Evolutionary conservation across 2,329 filamentous ascomycete species (phyloP).

Genomic region (Monilinia polystroma): DNA sequence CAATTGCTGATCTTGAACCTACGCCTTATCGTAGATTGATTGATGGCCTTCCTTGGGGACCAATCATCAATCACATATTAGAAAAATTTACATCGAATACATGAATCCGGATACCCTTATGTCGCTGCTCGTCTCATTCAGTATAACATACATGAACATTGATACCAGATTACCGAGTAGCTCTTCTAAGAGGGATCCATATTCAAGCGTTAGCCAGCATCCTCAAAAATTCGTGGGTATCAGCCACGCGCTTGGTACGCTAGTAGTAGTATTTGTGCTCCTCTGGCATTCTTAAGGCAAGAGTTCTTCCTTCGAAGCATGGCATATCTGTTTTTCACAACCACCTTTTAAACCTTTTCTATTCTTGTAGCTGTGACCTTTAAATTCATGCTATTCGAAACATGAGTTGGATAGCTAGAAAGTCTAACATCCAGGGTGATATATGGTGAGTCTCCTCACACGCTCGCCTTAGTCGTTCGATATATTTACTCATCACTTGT

Average conservation of each 20-base stretch:
- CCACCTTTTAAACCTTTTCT: neutral
- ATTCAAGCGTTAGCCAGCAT: neutral
- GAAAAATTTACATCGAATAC: no score
- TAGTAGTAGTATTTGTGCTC: neutral
- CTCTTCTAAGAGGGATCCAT: neutral
- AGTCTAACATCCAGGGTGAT: conserved; percentile 13
- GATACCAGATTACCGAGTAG: neutral
- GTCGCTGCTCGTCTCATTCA: neutral
- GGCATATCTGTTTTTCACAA: neutral
- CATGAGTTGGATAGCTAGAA: conserved; percentile 13
- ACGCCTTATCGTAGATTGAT: neutral
- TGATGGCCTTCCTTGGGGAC: neutral
- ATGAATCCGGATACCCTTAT: neutral
- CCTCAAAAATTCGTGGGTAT: neutral
- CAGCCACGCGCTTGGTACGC: neutral
- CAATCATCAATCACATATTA: neutral
- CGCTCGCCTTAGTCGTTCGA: neutral
- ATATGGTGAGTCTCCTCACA: neutral
- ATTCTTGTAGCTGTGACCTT: neutral
- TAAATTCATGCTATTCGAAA: neutral
- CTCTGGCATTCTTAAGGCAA: neutral
- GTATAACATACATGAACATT: neutral
- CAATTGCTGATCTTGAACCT: neutral
- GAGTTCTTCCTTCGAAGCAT: neutral
- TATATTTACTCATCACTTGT: neutral